These are phyloP conservation scores for Chlamydomonas reinhardtii DNA, from an alignment of 163 green algal species.

Conservation along the genomic window DNA sequence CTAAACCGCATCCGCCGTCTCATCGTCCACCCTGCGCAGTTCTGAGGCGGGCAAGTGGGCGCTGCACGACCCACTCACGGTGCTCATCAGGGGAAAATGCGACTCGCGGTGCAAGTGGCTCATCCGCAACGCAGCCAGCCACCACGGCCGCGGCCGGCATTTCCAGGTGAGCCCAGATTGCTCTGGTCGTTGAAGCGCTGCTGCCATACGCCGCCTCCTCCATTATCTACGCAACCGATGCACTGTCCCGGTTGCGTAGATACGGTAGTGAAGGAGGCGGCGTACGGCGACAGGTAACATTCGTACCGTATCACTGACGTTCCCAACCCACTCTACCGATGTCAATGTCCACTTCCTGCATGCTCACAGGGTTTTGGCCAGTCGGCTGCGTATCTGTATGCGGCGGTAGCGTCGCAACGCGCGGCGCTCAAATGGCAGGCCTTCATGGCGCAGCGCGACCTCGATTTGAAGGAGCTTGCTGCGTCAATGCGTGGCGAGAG, in stretches of 20 bases:
- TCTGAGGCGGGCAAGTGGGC: constrained; percentile 40
- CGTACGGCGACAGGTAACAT: too few species aligned
- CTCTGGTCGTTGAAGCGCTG: too few species aligned
- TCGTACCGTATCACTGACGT: too few species aligned
- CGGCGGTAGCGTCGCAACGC: not conserved
- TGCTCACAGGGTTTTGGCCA: not conserved
- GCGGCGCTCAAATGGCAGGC: constrained; percentile 28
- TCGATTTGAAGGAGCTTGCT: constrained; percentile 5
- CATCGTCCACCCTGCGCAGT: not conserved
- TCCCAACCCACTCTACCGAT: too few species aligned
- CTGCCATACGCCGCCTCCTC: too few species aligned
- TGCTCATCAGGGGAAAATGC: constrained; percentile 31
- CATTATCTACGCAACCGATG: too few species aligned
- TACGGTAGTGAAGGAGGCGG: too few species aligned
- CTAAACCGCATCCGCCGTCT: too few species aligned
- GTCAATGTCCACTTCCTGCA: too few species aligned
- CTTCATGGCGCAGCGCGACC: constrained; percentile 22
- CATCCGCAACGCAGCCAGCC: constrained; percentile 3
- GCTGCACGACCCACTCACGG: constrained; percentile 16
- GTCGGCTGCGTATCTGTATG: constrained; percentile 26
- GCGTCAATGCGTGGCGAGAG: not conserved
- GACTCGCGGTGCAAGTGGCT: constrained; percentile 25
- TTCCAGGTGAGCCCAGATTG: not conserved
- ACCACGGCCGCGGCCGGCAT: constrained; percentile 26
- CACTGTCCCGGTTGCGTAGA: too few species aligned